These are phyloP conservation scores for Beauveria pseudobassiana DNA, from an alignment of 2,329 filamentous ascomycete genomes.

Conservation along the genomic window DNA sequence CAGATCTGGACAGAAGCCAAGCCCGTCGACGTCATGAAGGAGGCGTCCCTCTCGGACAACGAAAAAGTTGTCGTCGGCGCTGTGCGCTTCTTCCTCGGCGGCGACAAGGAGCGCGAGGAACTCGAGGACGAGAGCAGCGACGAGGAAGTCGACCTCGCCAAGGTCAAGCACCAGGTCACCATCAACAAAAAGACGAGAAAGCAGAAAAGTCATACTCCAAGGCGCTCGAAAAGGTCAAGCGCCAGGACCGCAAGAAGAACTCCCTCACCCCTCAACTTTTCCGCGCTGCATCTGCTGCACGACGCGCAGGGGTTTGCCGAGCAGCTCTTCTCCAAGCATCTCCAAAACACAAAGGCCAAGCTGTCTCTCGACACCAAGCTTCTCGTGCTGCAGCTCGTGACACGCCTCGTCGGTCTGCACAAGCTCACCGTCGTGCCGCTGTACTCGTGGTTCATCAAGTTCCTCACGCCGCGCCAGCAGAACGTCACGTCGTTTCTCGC, in stretches of 20 bases:
- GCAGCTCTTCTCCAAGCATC: constrained; percentile 78
- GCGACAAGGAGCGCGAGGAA: constrained; percentile 92
- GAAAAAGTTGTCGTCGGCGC: constrained; percentile 86
- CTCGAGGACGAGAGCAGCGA: constrained; percentile 82
- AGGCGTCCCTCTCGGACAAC: constrained; percentile 80
- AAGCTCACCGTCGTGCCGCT: constrained; percentile 83
- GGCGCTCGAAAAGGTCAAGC: constrained; percentile 76
- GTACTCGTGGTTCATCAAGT: constrained; percentile 96
- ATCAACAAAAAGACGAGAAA: constrained; percentile 98
- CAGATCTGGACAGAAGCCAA: constrained; percentile 94
- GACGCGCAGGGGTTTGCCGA: constrained; percentile 94
- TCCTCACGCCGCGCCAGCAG: constrained; percentile 78
- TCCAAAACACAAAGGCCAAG: constrained; percentile 79
- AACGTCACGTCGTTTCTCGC: constrained; percentile 91
- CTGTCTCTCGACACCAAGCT: constrained; percentile 84
- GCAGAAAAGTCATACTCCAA: constrained; percentile 71
- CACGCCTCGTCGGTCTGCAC: constrained; percentile 84
- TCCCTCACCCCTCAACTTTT: constrained; percentile 94
- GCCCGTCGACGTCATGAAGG: constrained; percentile 97
- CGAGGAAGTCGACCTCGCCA: constrained; percentile 69
- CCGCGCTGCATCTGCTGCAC: constrained; percentile 84
- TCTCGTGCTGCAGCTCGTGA: constrained; percentile 83
- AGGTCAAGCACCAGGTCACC: constrained; percentile 73
- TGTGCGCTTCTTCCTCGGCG: constrained; percentile 89
- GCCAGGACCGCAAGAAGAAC: constrained; percentile 78